These are phyloP conservation scores for Plasmodium sp. DNA, from an alignment of 169 alveolate genomes.

Conservation along the genomic window DNA sequence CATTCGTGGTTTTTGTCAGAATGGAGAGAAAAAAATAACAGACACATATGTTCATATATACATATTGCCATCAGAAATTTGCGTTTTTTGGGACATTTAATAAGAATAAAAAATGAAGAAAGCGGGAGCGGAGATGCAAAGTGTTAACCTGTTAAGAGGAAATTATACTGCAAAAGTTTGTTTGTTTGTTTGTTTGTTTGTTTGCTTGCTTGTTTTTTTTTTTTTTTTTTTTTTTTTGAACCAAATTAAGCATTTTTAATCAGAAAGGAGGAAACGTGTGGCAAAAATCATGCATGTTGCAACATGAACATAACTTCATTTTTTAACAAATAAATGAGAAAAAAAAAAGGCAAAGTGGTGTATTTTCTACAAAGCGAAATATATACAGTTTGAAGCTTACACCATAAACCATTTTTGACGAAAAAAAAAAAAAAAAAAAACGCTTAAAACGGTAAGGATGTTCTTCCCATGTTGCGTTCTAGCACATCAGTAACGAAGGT, in stretches of 20 bases:
- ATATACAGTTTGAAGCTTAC: background rate
- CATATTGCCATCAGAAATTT: background rate
- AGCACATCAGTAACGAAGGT: background rate
- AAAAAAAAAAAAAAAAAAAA: conserved; percentile 11
- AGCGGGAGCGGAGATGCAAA: background rate
- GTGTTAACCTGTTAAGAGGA: background rate
- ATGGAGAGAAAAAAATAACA: background rate
- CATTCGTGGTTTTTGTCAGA: background rate
- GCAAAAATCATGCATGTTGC: background rate
- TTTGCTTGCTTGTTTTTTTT: too few species aligned
- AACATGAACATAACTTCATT: background rate
- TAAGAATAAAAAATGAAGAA: background rate
- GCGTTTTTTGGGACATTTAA: background rate
- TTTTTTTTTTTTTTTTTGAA: background rate
- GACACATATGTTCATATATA: background rate
- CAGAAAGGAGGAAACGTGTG: background rate
- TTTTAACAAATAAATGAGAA: background rate
- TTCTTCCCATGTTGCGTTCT: background rate
- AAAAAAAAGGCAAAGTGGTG: background rate
- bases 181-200: too few species aligned
- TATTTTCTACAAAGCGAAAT: background rate
- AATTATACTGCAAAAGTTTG: background rate
- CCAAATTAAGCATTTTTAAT: background rate
- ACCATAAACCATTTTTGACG: background rate
- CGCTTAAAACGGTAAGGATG: background rate